Percentiles rank a stretch among this genome's conserved stretches.
Conservation (phyloP, 2,329 filamentous ascomycete genomes). For the Stagonosporopsis rhizophila region DNA sequence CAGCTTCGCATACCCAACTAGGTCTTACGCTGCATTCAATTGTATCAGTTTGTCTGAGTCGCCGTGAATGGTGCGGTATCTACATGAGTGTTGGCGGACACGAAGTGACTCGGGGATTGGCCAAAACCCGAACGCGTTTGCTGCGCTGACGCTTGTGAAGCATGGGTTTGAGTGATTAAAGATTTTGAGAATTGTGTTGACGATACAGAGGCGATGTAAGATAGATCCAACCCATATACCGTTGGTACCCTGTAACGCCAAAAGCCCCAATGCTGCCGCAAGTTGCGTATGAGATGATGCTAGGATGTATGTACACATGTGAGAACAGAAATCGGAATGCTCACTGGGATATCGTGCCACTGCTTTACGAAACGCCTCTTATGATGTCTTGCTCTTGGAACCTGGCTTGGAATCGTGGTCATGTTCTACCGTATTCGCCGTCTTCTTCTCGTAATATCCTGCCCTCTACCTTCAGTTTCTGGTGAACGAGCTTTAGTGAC, state of each 20-base stretch:
- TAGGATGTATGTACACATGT: constrained; percentile 35
- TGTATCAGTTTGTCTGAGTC: neutral
- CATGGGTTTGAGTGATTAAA: neutral
- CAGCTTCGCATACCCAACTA: neutral
- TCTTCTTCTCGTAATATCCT: constrained; percentile 32
- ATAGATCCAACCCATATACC: constrained; percentile 8
- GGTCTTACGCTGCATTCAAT: neutral
- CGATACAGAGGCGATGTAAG: constrained; percentile 13
- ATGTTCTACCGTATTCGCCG: constrained; percentile 7
- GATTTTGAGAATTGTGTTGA: constrained; percentile 9
- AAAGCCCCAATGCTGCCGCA: constrained; percentile 29
- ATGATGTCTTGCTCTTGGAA: constrained; percentile 11
- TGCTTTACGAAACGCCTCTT: constrained; percentile 26
- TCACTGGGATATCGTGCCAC: constrained; percentile 28
- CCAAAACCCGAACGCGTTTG: neutral
- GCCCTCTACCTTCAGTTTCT: constrained; percentile 62
- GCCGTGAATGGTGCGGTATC: constrained; percentile 6
- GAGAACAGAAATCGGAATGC: constrained; percentile 26
- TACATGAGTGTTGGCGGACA: neutral
- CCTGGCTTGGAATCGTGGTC: neutral
- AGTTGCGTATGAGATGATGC: constrained; percentile 21
- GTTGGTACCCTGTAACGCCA: constrained; percentile 26
- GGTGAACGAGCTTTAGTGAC: constrained; percentile 66
- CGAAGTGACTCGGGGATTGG: neutral
- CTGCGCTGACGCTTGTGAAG: neutral